Evolutionary conservation across 2,329 filamentous ascomycete genomes (phyloP), one percentile per base, ranked within the genome.

Genomic region (Aspergillus terreus): DNA sequence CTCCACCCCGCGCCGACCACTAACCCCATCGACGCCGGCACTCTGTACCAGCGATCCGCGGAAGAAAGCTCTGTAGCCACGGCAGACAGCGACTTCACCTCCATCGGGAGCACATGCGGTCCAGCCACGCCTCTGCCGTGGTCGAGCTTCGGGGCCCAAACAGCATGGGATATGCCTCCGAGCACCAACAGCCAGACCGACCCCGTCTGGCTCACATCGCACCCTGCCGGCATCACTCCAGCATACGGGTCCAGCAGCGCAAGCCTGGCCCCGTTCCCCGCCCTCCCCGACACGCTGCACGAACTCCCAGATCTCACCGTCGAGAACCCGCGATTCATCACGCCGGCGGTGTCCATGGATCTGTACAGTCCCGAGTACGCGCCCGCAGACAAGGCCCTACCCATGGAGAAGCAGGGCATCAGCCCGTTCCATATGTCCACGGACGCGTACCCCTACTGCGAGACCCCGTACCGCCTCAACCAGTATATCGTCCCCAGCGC

Each of bases 1-100:
- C 10, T 44, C 35, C 56, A 43, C 38, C 30, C 46, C 32, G 54
- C 50, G 12, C 53, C 51, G 51, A 15, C 47, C 12, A 47, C n/a
- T 14, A 47, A 44, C 11, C 38, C 44, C 41, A 17, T 49, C 10
- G 44, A 11, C 11, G 38, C 32, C 12, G 27, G 41, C 11, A 19
- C 40, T 23, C 7, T 51, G 10, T 40, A 54, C 19, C 50, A 49
- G 25, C 23, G 27, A 7, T 50, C 51, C 9, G 38, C 46, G 4
- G 42, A 42, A 23, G 42, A 50, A 38, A 42, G 42, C 38, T 50
- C 54, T 11, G 33, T 40, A 19, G 35, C 40, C 10, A 47, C 44
- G 7, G 10, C 47, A 32, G 36, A 54, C 14, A 46, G 43, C 12
- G 19, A 19, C 23, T 54, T 51, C 27, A 44, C 44, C 12, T 19